Evolutionary conservation across 2,329 filamentous ascomycete species (phyloP).

Genomic region (Microsporum ferrugineum): DNA sequence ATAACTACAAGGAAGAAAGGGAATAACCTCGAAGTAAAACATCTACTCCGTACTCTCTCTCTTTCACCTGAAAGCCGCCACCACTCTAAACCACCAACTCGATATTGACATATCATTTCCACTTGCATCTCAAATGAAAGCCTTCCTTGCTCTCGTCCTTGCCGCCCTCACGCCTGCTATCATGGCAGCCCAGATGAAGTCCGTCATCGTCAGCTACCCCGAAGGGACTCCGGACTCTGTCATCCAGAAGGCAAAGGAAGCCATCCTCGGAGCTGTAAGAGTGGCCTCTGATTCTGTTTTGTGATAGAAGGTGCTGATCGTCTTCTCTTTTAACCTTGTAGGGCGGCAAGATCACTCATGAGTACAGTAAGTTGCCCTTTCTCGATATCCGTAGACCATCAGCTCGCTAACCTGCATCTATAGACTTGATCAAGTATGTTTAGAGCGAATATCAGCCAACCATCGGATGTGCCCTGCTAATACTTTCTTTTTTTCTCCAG

Average conservation of each 20-base stretch:
- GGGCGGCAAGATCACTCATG: slow-evolving; percentile 67
- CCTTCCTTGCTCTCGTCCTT: slow-evolving; percentile 46
- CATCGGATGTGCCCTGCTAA: not conserved
- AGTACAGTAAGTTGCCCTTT: slow-evolving; percentile 51
- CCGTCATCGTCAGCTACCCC: slow-evolving; percentile 68
- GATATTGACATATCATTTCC: not conserved
- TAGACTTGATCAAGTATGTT: slow-evolving; percentile 35
- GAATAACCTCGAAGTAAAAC: not conserved
- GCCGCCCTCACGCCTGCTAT: slow-evolving; percentile 49
- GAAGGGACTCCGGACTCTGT: slow-evolving; percentile 56
- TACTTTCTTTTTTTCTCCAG: slow-evolving; percentile 33
- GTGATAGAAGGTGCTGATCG: not conserved
- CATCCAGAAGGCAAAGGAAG: slow-evolving; percentile 58
- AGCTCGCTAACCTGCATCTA: not conserved
- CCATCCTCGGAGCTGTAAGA: slow-evolving; percentile 53
- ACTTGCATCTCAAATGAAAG: slow-evolving; percentile 46
- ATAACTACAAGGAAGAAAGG: not conserved
- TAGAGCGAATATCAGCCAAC: not conserved
- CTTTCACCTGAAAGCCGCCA: not conserved
- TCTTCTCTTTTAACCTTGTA: slow-evolving; percentile 18
- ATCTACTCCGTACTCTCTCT: not conserved
- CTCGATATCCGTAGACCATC: slow-evolving; percentile 8
- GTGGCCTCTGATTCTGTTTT: slow-evolving; percentile 3
- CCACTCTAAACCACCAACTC: not conserved
- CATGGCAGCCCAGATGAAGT: slow-evolving; percentile 55